A percentile compares a stretch with the other conserved stretches of the same genome.
Conservation (phyloP, 2,329 filamentous ascomycete genomes). For the Aspergillus unguis region DNA sequence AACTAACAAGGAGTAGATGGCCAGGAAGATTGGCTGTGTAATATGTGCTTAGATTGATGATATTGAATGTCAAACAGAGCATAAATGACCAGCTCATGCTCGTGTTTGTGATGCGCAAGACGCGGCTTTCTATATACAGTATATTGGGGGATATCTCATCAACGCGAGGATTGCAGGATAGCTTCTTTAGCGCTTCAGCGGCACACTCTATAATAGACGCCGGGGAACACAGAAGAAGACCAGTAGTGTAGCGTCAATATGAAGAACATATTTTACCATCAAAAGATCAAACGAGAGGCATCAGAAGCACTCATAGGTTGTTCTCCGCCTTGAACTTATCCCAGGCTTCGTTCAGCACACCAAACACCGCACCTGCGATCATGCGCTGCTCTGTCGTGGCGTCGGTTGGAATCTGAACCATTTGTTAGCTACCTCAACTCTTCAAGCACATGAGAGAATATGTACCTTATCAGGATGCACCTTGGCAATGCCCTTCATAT, state of each 20-base stretch:
- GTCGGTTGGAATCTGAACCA: conserved; percentile 55
- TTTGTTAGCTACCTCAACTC: background rate
- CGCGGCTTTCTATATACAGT: conserved; percentile 16
- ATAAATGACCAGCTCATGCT: background rate
- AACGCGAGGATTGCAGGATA: background rate
- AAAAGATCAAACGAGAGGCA: too few relatives aligned
- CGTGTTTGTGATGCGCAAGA: conserved; percentile 5
- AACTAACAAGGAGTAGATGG: conserved; percentile 13
- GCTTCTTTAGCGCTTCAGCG: background rate
- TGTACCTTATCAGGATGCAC: conserved; percentile 96
- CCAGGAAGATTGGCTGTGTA: background rate
- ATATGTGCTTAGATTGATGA: background rate
- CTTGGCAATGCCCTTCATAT: conserved; percentile 99
- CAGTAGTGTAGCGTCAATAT: background rate
- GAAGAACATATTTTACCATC: too few relatives aligned
- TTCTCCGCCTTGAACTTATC: conserved; percentile 66
- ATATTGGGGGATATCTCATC: conserved; percentile 6
- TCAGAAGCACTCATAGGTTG: conserved; percentile 41
- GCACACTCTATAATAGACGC: background rate
- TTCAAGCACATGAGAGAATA: conserved; percentile 15
- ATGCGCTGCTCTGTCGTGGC: conserved; percentile 66
- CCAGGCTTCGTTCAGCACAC: conserved; percentile 65
- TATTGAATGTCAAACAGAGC: background rate
- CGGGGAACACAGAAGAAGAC: background rate
- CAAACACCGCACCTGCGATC: conserved; percentile 64